Conservation (phyloP, 2,329 filamentous ascomycete species). For the Pseudocercospora musae region DNA sequence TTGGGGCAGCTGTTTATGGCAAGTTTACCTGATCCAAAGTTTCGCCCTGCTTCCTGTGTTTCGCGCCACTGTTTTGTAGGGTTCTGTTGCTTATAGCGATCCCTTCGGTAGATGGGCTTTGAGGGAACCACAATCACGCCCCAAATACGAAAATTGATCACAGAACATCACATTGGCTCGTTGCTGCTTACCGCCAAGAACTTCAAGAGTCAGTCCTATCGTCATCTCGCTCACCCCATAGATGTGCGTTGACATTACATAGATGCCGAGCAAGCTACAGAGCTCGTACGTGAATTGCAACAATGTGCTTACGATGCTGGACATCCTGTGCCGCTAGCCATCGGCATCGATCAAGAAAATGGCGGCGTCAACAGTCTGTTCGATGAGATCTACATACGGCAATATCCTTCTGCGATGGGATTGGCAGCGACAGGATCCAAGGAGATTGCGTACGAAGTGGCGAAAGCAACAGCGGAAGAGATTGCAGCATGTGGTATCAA, state of each 20-base stretch:
- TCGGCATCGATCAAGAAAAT: slow-evolving; percentile 95
- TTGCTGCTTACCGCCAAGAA: slow-evolving; percentile 83
- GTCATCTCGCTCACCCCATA: not conserved
- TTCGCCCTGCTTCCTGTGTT: slow-evolving; percentile 1
- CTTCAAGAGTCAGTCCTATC: slow-evolving; percentile 63
- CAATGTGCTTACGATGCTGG: slow-evolving; percentile 87
- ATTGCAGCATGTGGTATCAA: slow-evolving; percentile 92
- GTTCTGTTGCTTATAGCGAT: slow-evolving; percentile 21
- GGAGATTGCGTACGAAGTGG: slow-evolving; percentile 82
- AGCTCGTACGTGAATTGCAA: slow-evolving; percentile 85
- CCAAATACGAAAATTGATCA: slow-evolving; percentile 76
- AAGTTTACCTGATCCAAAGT: slow-evolving; percentile 15
- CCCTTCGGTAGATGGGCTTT: slow-evolving; percentile 66
- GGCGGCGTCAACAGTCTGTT: slow-evolving; percentile 96
- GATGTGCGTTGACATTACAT: slow-evolving; percentile 30
- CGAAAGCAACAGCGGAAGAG: slow-evolving; percentile 89
- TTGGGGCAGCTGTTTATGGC: slow-evolving; percentile 42
- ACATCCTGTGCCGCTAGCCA: slow-evolving; percentile 82
- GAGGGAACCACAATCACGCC: slow-evolving; percentile 80
- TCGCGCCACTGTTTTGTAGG: slow-evolving; percentile 6
- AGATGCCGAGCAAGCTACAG: slow-evolving; percentile 90
- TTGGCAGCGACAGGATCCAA: slow-evolving; percentile 86
- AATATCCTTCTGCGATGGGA: slow-evolving; percentile 96
- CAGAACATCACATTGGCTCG: slow-evolving; percentile 82
- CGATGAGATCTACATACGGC: slow-evolving; percentile 91